Evolutionary conservation across 2,329 filamentous ascomycete species (phyloP), one percentile per base, ranked within the genome.

Genomic region (Drechslerella stenobrocha): DNA sequence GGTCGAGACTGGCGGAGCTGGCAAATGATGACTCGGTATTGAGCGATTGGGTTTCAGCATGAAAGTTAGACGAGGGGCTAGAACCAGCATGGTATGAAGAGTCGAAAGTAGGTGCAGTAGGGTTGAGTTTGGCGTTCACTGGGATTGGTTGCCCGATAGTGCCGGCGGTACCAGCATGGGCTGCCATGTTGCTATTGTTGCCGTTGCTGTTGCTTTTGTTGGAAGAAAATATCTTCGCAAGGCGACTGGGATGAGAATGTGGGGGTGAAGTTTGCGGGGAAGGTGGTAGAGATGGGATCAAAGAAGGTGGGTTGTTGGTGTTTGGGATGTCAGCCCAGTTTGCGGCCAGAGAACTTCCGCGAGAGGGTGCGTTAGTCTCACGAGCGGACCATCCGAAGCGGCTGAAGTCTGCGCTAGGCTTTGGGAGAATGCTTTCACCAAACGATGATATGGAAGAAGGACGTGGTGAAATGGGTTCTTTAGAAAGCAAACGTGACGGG

Each of bases 81-180:
- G 63, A 56, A 8, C 45, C 30, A 0, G 44, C 34, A 15, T 55
- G 53, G 34, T 59, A 30, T 22, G 35, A 45, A n/a, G 65, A 37
- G 45, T 64, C 48, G 75, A 97, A 97, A 0, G 87, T 89, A 6
- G 91, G 91, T 0, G 92, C 93, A 4, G 89, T 84, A 5, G 93
- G 93, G 73, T 98, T 97, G 24, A 97, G 81, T 72, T 82, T 81
- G 11, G 55, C 48, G 34, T 67, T 67, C 46, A 84, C 73, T 77
- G 85, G 79, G 37, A 80, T 74, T 52, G 78, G 71, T 73, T 76
- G 75, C 52, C 77, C 78, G 76, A 67, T 40, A 2, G 50, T 55
- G 18, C 63, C 55, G 13, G 48, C 44, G 2, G 50, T 55, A 23
- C 63, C 55, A 18, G 48, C 52, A 20, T 34, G 37, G 42, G 13